Percentiles rank a stretch among this genome's conserved stretches.
phyloP scores from a whole-genome alignment of 2,329 filamentous ascomycete species.

The Xylariales sp. region DNA sequence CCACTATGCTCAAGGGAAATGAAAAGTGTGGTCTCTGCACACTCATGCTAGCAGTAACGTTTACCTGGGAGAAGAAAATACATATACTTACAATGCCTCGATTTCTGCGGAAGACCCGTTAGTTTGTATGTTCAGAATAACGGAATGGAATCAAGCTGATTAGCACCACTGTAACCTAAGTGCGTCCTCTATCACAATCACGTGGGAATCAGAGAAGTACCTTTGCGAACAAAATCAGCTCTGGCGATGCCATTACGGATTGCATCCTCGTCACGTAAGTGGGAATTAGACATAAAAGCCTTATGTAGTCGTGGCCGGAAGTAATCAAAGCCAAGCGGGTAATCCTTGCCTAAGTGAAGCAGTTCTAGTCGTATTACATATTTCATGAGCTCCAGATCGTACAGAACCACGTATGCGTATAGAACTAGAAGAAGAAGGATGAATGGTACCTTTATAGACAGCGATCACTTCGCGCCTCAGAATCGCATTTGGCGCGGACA shows the following conservation, averaged over 20 bases:
- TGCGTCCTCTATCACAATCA: too few species aligned
- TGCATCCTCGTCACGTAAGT: constrained; percentile 65
- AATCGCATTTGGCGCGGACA: constrained; percentile 41
- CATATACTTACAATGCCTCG: constrained; percentile 85
- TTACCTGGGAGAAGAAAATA: too few species aligned
- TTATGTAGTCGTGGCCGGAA: constrained; percentile 78
- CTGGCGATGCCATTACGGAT: constrained; percentile 72
- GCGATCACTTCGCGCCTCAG: constrained; percentile 76
- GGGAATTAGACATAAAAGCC: constrained; percentile 75
- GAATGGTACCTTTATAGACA: constrained; percentile 81
- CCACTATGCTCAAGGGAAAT: too few species aligned
- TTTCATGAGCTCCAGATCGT: too few species aligned
- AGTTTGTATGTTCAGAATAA: neutral
- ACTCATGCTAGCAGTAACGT: too few species aligned
- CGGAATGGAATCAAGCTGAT: too few species aligned
- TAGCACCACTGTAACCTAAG: too few species aligned
- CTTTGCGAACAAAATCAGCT: constrained; percentile 89
- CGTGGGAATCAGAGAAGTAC: too few species aligned
- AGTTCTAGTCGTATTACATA: too few species aligned
- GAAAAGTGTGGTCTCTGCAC: too few species aligned
- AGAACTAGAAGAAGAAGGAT: too few species aligned
- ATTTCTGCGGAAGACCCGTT: constrained; percentile 58
- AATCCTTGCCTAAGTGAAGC: constrained; percentile 77
- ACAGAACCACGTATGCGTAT: too few species aligned
- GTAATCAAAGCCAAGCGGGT: constrained; percentile 77